Base-by-base conservation (phyloP, 2,329 filamentous ascomycete genomes). In the Penicillium capsulatum region DNA sequence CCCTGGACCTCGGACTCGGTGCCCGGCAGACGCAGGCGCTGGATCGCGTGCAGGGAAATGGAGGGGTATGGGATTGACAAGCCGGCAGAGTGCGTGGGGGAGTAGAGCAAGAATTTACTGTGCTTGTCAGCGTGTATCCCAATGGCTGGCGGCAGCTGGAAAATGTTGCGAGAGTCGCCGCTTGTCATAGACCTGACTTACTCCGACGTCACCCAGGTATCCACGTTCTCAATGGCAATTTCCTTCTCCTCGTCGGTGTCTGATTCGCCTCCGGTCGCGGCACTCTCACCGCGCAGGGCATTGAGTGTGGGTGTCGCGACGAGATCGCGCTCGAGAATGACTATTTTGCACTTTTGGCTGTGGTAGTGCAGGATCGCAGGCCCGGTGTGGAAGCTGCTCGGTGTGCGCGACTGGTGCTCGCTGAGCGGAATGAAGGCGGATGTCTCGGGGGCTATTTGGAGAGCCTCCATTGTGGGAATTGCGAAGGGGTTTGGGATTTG, bases 121-220 rank as follows among this genome's bases (percentile, higher is more conserved):
- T 5, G 9, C 9, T 22, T 22, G 19, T 22, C 9, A 22, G 19
- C n/a, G n/a, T n/a, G n/a, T n/a, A n/a, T n/a, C n/a, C n/a, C n/a
- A n/a, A n/a, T n/a, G n/a, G n/a, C n/a, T n/a, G n/a, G n/a, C n/a
- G n/a, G n/a, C n/a, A n/a, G n/a, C n/a, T n/a, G n/a, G n/a, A n/a
- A n/a, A n/a, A n/a, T n/a, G n/a, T n/a, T n/a, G n/a, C n/a, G n/a
- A n/a, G n/a, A n/a, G n/a, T n/a, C n/a, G n/a, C n/a, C n/a, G n/a
- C n/a, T n/a, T 24, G 22, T 7, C 7, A 24, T 24, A 31, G 10
- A 7, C 3, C 31, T 7, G 7, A 51, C 63, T 48, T 57, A 73
- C 70, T 71, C 67, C 17, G 70, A 71, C 28, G 70, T 70, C n/a
- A 72, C 69, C 66, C 69, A 73, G 13, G 68, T 54, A 42, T 70